Evolutionary conservation across 306 rosid species (phyloP).

Genomic region (Pterocarpus santalinus): DNA sequence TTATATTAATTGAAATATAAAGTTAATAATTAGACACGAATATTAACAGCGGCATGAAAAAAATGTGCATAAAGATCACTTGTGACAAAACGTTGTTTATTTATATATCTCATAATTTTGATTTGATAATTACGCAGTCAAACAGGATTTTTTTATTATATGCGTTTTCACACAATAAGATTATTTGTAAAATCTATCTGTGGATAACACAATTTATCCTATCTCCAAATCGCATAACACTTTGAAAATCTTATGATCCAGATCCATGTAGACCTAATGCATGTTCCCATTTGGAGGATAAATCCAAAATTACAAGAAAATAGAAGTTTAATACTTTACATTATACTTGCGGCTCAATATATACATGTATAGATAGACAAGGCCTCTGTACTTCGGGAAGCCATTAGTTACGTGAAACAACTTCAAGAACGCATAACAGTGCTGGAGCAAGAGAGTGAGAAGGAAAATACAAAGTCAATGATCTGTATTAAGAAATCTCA

Average conservation of each 20-base stretch:
- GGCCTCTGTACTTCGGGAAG: conserved; percentile 41
- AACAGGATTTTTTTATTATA: too few species aligned
- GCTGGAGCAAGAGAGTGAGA: conserved; percentile 14
- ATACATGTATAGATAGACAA: conserved; percentile 23
- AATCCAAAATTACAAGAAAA: background rate
- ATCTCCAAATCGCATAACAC: too few species aligned
- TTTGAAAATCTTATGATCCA: too few species aligned
- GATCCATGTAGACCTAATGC: background rate
- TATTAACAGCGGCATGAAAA: background rate
- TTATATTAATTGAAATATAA: background rate
- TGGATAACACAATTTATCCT: too few species aligned
- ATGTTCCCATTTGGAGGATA: background rate
- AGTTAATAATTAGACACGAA: background rate
- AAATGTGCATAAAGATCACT: background rate
- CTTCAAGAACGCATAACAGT: conserved; percentile 36
- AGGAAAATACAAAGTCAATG: background rate
- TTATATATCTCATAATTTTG: too few species aligned
- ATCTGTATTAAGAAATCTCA: background rate
- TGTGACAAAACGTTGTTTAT: background rate
- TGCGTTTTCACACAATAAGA: too few species aligned
- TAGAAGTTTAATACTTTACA: background rate
- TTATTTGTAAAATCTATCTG: too few species aligned
- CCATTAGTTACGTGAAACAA: conserved; percentile 36
- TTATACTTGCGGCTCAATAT: too few species aligned
- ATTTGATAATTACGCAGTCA: too few species aligned